phyloP scores from a whole-genome alignment of 768 basidiomycete species.

The Lyophyllum semitale region DNA sequence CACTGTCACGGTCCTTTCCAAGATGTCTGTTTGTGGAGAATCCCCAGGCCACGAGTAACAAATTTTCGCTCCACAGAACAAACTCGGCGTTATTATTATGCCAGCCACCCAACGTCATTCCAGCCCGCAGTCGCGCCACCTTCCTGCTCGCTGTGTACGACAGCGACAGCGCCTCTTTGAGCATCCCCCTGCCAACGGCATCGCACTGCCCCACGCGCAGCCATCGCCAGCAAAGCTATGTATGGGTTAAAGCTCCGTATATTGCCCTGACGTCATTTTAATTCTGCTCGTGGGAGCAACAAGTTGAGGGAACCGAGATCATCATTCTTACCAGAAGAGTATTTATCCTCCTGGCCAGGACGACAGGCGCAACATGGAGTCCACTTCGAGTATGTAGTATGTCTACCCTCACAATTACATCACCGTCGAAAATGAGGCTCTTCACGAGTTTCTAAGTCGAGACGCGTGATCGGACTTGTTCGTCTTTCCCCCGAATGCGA shows the following conservation, averaged over 20 bases:
- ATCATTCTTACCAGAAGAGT: too few species aligned
- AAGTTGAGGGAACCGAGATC: neutral
- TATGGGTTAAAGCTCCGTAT: neutral
- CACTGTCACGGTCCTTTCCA: neutral
- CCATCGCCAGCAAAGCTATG: neutral
- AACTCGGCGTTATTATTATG: slow-evolving; percentile 19
- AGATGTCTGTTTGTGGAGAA: slow-evolving; percentile 9
- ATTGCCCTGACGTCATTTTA: slow-evolving; percentile 12
- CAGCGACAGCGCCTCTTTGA: neutral
- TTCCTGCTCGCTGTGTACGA: neutral
- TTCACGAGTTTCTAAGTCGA: too few species aligned
- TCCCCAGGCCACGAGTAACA: slow-evolving; percentile 23
- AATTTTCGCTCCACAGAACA: slow-evolving; percentile 20
- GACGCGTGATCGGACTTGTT: too few species aligned
- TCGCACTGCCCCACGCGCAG: neutral
- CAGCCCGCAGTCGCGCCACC: neutral
- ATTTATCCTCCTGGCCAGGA: too few species aligned
- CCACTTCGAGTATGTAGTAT: too few species aligned
- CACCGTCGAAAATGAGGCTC: too few species aligned
- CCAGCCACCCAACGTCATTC: slow-evolving; percentile 17
- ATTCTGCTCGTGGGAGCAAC: slow-evolving; percentile 5
- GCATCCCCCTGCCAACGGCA: neutral
- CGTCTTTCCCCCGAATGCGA: too few species aligned
- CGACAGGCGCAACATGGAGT: too few species aligned
- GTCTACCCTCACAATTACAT: too few species aligned